phyloP scores from a whole-genome alignment of 371 early-diverging fungal species.

The Apophysomyces elegans region DNA sequence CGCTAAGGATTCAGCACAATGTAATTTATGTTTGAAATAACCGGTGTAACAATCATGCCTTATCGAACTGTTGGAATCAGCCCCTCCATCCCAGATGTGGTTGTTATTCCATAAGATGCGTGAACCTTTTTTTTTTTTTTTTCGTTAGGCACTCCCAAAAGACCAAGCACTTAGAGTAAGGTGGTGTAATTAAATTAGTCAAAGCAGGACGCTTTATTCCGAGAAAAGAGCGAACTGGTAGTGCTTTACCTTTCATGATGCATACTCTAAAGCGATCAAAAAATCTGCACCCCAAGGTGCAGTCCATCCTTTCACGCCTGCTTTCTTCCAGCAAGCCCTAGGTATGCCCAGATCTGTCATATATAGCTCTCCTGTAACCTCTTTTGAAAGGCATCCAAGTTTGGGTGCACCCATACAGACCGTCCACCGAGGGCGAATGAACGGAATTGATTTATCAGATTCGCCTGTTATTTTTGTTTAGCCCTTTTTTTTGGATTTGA shows the following conservation, averaged over 20 bases:
- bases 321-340: constrained; percentile 61
- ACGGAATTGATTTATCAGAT: constrained; percentile 23
- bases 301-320: constrained; percentile 59
- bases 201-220: too few species aligned
- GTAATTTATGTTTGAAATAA: too few species aligned
- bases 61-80: too few species aligned
- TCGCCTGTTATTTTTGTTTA: not conserved
- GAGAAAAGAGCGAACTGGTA: not conserved
- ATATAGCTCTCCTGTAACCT: constrained; percentile 73
- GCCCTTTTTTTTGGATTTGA: not conserved
- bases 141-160: too few species aligned
- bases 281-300: constrained; percentile 78
- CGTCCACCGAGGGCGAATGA: constrained; percentile 71
- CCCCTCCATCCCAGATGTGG: too few species aligned
- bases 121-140: too few species aligned
- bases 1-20: too few species aligned
- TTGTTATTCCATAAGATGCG: too few species aligned
- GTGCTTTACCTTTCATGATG: constrained; percentile 11
- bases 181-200: too few species aligned
- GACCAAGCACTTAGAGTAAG: too few species aligned
- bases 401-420: constrained; percentile 79
- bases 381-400: constrained; percentile 57
- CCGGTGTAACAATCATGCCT: too few species aligned
- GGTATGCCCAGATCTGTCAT: constrained; percentile 85
- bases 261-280: constrained; percentile 68